A percentile compares a stretch with the other conserved stretches of the same genome.
Conservation (phyloP, 1,284 basidiomycete species). For the Malassezia obtusa region DNA sequence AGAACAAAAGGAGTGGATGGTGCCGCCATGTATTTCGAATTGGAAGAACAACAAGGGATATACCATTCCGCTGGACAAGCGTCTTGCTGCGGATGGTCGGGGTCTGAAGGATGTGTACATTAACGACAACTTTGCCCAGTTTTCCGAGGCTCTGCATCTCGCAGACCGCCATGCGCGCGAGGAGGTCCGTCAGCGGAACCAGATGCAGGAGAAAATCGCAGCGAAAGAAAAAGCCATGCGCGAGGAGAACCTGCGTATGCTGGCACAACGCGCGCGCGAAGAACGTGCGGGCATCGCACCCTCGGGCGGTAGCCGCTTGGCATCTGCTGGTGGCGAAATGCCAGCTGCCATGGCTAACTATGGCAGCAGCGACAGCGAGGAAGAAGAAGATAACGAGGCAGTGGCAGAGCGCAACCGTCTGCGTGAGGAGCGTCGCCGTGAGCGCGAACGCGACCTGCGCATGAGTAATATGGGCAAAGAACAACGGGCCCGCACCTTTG, state of each 20-base stretch:
- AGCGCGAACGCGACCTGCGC: constrained; percentile 91
- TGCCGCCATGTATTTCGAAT: constrained; percentile 97
- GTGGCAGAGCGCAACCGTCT: constrained; percentile 77
- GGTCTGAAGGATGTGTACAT: constrained; percentile 97
- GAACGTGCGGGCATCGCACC: constrained; percentile 66
- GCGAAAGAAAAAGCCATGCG: constrained; percentile 95
- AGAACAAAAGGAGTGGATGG: constrained; percentile 99
- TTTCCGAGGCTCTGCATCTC: constrained; percentile 87
- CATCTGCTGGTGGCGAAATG: constrained; percentile 52
- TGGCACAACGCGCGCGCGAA: constrained; percentile 89
- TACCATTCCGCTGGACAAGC: constrained; percentile 96
- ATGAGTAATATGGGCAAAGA: constrained; percentile 99
- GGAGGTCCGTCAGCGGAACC: constrained; percentile 84
- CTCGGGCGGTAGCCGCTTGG: constrained; percentile 14
- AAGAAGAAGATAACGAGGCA: constrained; percentile 67
- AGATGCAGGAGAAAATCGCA: constrained; percentile 96
- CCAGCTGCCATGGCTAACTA: constrained; percentile 72
- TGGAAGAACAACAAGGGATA: constrained; percentile 99
- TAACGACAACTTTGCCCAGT: constrained; percentile 98
- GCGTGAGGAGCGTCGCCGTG: constrained; percentile 78
- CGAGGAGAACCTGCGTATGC: constrained; percentile 84
- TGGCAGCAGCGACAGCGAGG: constrained; percentile 43
- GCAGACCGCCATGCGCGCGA: constrained; percentile 97
- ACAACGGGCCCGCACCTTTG: constrained; percentile 86
- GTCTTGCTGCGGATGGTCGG: constrained; percentile 90